These are phyloP conservation scores for Diaporthe citrichinensis DNA, from an alignment of 2,329 filamentous ascomycete species.

Conservation along the genomic window DNA sequence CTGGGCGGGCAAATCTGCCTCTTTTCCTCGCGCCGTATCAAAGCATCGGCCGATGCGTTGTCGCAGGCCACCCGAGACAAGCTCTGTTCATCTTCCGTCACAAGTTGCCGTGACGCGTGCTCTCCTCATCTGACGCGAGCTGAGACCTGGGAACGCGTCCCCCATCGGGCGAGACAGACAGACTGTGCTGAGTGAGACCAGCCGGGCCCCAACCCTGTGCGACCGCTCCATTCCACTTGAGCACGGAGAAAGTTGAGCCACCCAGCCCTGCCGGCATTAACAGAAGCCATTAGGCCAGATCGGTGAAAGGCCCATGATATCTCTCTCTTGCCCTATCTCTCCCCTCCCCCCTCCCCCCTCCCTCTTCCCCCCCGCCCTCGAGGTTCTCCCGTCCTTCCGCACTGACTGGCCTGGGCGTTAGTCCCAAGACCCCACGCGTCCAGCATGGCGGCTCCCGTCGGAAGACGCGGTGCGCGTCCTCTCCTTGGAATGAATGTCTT, in stretches of 20 bases:
- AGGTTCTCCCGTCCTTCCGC: conserved; percentile 6
- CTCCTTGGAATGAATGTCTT: conserved; percentile 32
- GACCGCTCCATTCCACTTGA: conserved; percentile 34
- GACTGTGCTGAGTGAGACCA: conserved; percentile 27
- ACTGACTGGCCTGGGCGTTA: conserved; percentile 12
- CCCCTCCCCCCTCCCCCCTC: not conserved
- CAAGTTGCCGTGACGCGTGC: conserved; percentile 7
- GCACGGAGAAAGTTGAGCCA: not conserved
- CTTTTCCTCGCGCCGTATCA: not conserved
- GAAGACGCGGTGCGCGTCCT: conserved; percentile 19
- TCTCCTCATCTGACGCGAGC: conserved; percentile 27
- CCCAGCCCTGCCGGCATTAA: conserved; percentile 32
- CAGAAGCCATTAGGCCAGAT: conserved; percentile 2
- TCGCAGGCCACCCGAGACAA: conserved; percentile 18
- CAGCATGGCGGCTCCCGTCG: not conserved
- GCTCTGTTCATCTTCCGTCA: not conserved
- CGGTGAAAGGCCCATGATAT: conserved; percentile 3
- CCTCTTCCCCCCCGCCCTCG: not conserved
- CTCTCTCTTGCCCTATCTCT: not conserved
- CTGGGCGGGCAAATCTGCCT: not conserved
- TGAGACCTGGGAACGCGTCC: conserved; percentile 27
- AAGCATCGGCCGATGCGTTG: conserved; percentile 9
- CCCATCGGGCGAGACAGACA: not conserved
- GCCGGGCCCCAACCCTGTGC: conserved; percentile 20
- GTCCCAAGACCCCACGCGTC: conserved; percentile 20